phyloP scores from a whole-genome alignment of 768 basidiomycete species.

The Russula dissimulans region DNA sequence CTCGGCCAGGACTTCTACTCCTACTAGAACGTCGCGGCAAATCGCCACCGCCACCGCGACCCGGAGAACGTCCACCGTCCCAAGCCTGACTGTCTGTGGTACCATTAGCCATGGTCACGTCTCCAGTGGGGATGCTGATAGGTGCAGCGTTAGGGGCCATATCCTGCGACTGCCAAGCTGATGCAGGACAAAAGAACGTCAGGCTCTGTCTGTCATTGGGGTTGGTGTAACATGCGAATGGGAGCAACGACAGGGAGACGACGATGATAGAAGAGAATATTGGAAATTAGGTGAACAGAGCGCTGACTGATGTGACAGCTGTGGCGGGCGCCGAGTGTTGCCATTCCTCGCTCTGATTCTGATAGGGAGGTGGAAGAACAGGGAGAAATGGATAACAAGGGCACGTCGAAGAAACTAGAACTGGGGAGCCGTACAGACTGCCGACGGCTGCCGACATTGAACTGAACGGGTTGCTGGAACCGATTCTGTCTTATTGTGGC shows the following conservation, averaged over 20 bases:
- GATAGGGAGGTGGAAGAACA: slow-evolving; percentile 21
- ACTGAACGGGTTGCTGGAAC: slow-evolving; percentile 15
- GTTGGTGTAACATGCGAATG: slow-evolving; percentile 18
- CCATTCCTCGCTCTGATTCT: slow-evolving; percentile 18
- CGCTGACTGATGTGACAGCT: slow-evolving; percentile 16
- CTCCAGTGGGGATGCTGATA: slow-evolving; percentile 60
- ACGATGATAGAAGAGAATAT: slow-evolving; percentile 22
- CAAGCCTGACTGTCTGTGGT: slow-evolving; percentile 46
- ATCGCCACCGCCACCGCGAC: slow-evolving; percentile 38
- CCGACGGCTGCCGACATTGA: slow-evolving; percentile 21
- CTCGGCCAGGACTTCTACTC: slow-evolving; percentile 64
- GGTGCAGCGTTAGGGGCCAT: slow-evolving; percentile 52
- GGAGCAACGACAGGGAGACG: slow-evolving; percentile 23
- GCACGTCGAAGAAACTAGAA: slow-evolving; percentile 9
- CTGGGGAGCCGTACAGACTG: slow-evolving; percentile 20
- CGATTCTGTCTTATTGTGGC: slow-evolving; percentile 18
- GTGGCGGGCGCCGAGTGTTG: slow-evolving; percentile 17
- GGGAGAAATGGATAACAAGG: slow-evolving; percentile 11
- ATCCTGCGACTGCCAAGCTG: slow-evolving; percentile 83
- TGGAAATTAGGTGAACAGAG: slow-evolving; percentile 18
- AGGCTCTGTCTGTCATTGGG: slow-evolving; percentile 33
- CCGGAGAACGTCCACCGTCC: slow-evolving; percentile 39
- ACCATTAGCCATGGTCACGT: slow-evolving; percentile 40
- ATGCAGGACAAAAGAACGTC: slow-evolving; percentile 33
- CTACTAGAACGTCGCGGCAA: slow-evolving; percentile 61